Base-by-base conservation (phyloP, 1,284 basidiomycete species). In the Athelia sp. region DNA sequence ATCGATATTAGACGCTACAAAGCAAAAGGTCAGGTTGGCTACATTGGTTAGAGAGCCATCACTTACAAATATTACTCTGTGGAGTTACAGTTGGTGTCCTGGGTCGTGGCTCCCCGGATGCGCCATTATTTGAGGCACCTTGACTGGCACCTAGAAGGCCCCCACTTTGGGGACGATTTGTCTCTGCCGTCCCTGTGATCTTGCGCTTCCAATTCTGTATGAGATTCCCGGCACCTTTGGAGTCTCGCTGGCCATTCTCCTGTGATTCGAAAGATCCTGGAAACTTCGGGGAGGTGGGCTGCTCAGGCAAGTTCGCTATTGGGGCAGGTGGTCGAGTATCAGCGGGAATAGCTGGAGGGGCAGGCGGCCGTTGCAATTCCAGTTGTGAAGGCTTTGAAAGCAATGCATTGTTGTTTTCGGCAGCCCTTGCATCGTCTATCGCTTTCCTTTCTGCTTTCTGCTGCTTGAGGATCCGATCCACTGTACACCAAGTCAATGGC, bases 381-480 rank as follows among this genome's bases (percentile, higher is more conserved):
- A 8, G 21, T n/a, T 17, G 36, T 21, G 43, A 26, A 9, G 43
- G 43, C 24, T 22, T 26, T n/a, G 21, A 23, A 10, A 52, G 50
- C 32, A 62, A 55, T 0, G 62, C 56, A 31, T 57, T 58, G 3
- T 58, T 60, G 24, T 54, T 40, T 56, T 58, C 40, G 23, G 56
- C 58, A 14, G 56, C 61, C 46, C 62, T 60, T 18, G 72, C 74
- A 51, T 76, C 76, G 62, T 79, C 82, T 0, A 77, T 70, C 1
- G 83, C 80, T 48, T 87, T 76, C 26, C 77, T 75, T 50, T 93
- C 84, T 11, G 84, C 85, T 58, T 82, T 79, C 58, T 95, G 90
- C 58, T 93, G 87, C 53, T 86, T 85, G 47, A 98, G 71, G 51
- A 98, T 96, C 46, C 95, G 81, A 63, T 98, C 94, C 47, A 98